Percentiles rank a stretch among this genome's conserved stretches.
Conservation (phyloP, 768 basidiomycete species). For the Suillus cothurnatus region DNA sequence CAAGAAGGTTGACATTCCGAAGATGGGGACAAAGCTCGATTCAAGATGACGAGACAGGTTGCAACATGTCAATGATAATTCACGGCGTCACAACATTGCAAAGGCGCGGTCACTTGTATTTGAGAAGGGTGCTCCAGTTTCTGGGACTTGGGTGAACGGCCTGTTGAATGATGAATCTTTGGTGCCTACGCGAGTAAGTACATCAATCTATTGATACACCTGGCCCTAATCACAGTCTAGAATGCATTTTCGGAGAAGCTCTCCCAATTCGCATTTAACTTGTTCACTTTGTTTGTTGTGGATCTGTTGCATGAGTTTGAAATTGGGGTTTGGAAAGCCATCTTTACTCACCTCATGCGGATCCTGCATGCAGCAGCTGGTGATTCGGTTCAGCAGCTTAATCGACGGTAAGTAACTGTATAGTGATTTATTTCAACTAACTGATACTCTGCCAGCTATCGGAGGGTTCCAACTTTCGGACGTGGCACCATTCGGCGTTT, state of each 20-base stretch:
- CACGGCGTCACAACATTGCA: constrained; percentile 1
- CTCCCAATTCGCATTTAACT: neutral
- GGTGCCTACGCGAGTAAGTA: constrained; percentile 10
- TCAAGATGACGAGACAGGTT: neutral
- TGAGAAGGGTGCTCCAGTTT: neutral
- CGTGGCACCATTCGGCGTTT: constrained; percentile 11
- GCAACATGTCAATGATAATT: constrained; percentile 1
- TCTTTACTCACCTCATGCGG: neutral
- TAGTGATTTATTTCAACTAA: neutral
- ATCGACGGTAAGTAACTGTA: neutral
- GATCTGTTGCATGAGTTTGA: constrained; percentile 1
- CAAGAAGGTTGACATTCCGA: constrained; percentile 4
- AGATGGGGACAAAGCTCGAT: constrained; percentile 15
- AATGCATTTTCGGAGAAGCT: constrained; percentile 3
- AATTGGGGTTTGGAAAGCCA: constrained; percentile 21
- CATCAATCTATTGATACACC: neutral
- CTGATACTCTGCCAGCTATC: constrained; percentile 12
- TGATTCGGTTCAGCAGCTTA: neutral
- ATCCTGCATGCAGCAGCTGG: neutral
- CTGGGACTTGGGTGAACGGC: constrained; percentile 5
- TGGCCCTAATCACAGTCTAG: neutral
- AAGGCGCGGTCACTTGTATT: constrained; percentile 12
- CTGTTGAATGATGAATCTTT: constrained; percentile 7
- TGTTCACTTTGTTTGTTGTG: neutral
- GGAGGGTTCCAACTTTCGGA: constrained; percentile 14